Conservation (phyloP, 352 stramenopile species). For the Phytophthora constricta region DNA sequence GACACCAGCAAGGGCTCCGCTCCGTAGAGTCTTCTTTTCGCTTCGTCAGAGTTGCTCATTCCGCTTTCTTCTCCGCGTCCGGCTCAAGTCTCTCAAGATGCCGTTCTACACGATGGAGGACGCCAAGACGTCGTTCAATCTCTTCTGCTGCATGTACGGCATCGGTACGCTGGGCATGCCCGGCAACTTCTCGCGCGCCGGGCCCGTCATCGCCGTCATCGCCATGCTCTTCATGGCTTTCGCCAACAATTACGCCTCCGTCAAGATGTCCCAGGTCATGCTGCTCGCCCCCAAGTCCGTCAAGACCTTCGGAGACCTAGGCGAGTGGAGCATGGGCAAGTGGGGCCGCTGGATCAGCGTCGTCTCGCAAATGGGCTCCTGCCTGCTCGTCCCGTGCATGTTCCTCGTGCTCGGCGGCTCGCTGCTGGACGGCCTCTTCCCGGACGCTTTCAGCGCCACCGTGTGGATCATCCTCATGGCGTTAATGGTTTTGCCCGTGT, state of each 20-base stretch:
- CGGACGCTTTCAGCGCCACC: conserved; percentile 15
- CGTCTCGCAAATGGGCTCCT: conserved; percentile 17
- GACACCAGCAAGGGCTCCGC: no score
- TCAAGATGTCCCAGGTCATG: conserved; percentile 49
- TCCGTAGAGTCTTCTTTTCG: no score
- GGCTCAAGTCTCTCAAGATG: no score
- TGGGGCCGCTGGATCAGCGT: conserved; percentile 22
- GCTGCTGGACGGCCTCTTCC: no score
- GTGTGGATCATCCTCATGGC: conserved; percentile 40
- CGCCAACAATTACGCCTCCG: conserved; percentile 53
- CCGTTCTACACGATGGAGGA: no score
- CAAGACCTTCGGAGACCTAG: conserved; percentile 45
- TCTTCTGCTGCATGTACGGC: no score
- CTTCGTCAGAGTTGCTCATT: no score
- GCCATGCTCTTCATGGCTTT: conserved; percentile 55
- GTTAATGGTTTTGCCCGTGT: conserved; percentile 28
- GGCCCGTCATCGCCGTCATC: no score
- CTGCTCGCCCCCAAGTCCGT: conserved; percentile 44
- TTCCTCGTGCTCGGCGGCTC: conserved; percentile 33
- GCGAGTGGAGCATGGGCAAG: conserved; percentile 15
- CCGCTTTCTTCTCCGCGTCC: no score
- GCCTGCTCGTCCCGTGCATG: conserved; percentile 17
- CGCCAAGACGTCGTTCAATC: no score
- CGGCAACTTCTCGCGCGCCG: no score
- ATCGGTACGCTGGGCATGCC: no score